A percentile compares a stretch with the other conserved stretches of the same genome.
phyloP scores from a whole-genome alignment of 2,329 filamentous ascomycete genomes.

The Thielaviopsis euricoi region DNA sequence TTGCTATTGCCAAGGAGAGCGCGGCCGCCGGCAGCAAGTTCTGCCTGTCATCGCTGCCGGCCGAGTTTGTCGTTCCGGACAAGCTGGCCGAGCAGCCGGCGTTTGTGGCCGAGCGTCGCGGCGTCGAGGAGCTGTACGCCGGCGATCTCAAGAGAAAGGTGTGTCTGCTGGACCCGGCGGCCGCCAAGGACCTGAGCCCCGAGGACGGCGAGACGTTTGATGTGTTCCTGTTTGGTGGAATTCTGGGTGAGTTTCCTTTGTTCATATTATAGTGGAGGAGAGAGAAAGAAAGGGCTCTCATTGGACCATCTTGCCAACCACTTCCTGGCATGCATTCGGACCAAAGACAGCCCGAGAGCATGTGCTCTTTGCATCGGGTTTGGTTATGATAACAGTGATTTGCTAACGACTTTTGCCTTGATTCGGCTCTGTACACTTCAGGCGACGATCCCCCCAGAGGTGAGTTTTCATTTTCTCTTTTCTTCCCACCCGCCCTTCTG shows the following conservation, averaged over 20 bases:
- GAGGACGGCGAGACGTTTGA: slow-evolving; percentile 73
- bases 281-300: neutral
- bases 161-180: slow-evolving; percentile 79
- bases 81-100: slow-evolving; percentile 37
- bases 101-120: slow-evolving; percentile 55
- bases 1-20: slow-evolving; percentile 71
- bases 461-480: slow-evolving; percentile 21
- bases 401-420: slow-evolving; percentile 1
- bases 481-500: neutral
- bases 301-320: too few species aligned
- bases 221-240: slow-evolving; percentile 88
- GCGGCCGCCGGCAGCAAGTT: slow-evolving; percentile 50
- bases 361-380: too few species aligned
- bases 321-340: too few species aligned
- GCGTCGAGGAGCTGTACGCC: slow-evolving; percentile 71
- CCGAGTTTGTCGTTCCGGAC: slow-evolving; percentile 47
- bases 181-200: slow-evolving; percentile 63
- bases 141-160: slow-evolving; percentile 51
- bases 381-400: too few species aligned
- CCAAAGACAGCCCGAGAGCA: too few species aligned
- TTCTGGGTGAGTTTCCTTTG: slow-evolving; percentile 50
- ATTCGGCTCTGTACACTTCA: slow-evolving; percentile 20
- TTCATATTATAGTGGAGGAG: neutral
- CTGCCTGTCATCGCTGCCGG: slow-evolving; percentile 65
- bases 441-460: slow-evolving; percentile 88